Evolutionary conservation across 768 basidiomycete genomes (phyloP), one percentile per base, ranked within the genome.

Genomic region (Termitomyces sp.): DNA sequence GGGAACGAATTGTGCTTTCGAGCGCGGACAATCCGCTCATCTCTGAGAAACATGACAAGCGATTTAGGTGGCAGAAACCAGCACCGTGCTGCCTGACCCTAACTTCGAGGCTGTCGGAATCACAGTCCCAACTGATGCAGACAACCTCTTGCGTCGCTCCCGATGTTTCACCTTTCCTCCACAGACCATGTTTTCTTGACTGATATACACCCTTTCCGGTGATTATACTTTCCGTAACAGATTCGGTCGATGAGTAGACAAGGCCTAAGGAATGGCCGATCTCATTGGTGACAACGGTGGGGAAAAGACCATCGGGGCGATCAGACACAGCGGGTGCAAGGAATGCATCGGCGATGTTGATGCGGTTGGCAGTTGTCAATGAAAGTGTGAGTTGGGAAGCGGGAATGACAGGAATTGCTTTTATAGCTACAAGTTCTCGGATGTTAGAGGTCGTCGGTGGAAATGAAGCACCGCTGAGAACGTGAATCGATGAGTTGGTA

Each of bases 151-250:
- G 97, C 3, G 89, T 91, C 15, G 96, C 89, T 13, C 96, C 96
- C 15, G 93, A 95, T 0, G 94, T 95, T 73, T 93, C 95, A 15
- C 97, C 97, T 68, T 99, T 99, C 48, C 89, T 77, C 97, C 97
- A 99, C 31, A 98, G 74, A 15, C 95, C 95, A 64, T 96, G 92
- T 66, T 91, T 94, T 56, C 97, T 85, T 18, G 95, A 98, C 67
- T 98, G 94, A 67, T 99, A 99, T 12, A 96, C 88, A 15, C 97
- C 97, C 65, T 86, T 88, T 25, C 94, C 93, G 2, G 93, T 87
- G 35, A 84, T 57, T 67, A 99, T 93, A 61, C 90, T 89, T 68
- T 95, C 91, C 46, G 79, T 81, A 62, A 98, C 78, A 5, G 94
- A 96, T 61, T 89, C 86, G 49, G 69, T 63, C 20, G 96, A 98